Evolutionary conservation across 176 grass and related monocot genomes (phyloP), one percentile per base, ranked within the genome.

Genomic region (Phoenix roebelenii): DNA sequence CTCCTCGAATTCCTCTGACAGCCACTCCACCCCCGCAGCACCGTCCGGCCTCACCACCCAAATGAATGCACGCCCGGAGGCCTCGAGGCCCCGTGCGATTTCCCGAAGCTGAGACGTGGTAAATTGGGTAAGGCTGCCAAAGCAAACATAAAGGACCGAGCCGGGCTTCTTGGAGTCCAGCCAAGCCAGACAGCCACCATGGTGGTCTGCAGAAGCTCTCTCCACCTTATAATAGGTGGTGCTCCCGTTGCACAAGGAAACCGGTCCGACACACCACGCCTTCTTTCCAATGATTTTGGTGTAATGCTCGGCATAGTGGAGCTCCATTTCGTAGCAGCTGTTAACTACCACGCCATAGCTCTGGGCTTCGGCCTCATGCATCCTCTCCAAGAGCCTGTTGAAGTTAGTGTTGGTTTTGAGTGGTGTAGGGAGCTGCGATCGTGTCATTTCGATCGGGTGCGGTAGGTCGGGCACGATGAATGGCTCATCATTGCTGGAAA

Each of bases 301-400:
- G 32, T 48, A 57, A n/a, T 70, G 67, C 18, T 17, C 30, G 4
- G 9, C 54, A 17, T 58, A 58, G 4, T 70, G 29, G 14, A 20
- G 67, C 18, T 70, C 54, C 18, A 69, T 18, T 2, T 69, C 67
- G 54, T 70, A 57, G 67, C 49, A 70, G 54, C 54, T 70, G 30
- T 70, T 70, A 0, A 70, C 67, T 12, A 70, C 32, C 1, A 23
- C 7, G 18, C 67, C 67, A 29, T 58, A 70, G 54, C 32, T 58
- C 3, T 19, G 24, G 18, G 5, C 30, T 20, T 24, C 32, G 0
- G 54, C 18, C 7, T 49, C 29, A 4, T 12, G 15, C 5, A 58
- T 15, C 18, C 9, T 18, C 7, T 6, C 12, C 6, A 70, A 23
- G 5, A 49, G 3, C 2, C 5, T 3, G 18, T n/a, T 1, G 12